A percentile compares a stretch with the other conserved stretches of the same genome.
Evolutionary conservation across 352 stramenopile genomes (phyloP).

Genomic region (Phytophthora uliginosa): DNA sequence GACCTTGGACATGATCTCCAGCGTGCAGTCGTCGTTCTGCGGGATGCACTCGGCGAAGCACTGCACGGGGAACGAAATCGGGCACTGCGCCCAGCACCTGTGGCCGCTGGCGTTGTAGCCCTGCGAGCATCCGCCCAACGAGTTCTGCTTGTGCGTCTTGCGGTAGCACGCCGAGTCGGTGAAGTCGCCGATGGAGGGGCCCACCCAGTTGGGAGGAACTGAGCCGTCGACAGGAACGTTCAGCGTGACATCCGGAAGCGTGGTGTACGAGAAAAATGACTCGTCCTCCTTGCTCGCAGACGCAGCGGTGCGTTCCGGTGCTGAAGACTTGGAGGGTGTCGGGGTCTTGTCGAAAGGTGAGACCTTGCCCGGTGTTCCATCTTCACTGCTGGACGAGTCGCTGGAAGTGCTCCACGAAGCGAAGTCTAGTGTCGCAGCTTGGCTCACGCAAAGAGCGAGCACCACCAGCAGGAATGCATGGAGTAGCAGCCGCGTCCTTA

Average conservation of each 20-base stretch:
- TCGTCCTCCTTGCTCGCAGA: slow-evolving; percentile 17
- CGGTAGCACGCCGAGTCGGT: slow-evolving; percentile 64
- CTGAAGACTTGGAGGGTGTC: not conserved
- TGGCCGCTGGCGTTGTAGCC: slow-evolving; percentile 56
- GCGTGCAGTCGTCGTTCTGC: slow-evolving; percentile 70
- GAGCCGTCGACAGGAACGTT: slow-evolving; percentile 16
- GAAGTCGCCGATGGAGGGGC: slow-evolving; percentile 30
- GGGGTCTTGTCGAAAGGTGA: slow-evolving; percentile 1
- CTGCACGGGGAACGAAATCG: slow-evolving; percentile 77
- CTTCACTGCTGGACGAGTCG: not conserved
- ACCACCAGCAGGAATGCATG: slow-evolving; percentile 2
- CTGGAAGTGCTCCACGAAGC: not conserved
- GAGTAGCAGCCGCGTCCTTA: slow-evolving; percentile 17
- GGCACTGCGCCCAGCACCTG: slow-evolving; percentile 78
- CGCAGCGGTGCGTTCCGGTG: not conserved
- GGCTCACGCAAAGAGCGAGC: slow-evolving; percentile 6
- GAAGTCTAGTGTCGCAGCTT: not conserved
- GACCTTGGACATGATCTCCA: slow-evolving; percentile 63
- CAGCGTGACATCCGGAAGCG: slow-evolving; percentile 19
- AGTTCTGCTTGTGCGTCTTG: slow-evolving; percentile 49
- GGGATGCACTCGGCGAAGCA: slow-evolving; percentile 78
- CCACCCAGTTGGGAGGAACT: slow-evolving; percentile 44
- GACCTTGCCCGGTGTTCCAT: slow-evolving; percentile 3
- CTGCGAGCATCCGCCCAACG: slow-evolving; percentile 34
- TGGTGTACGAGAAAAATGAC: slow-evolving; percentile 39